Base-by-base conservation (phyloP, 2,329 filamentous ascomycete genomes). In the Xylaria polymorpha region DNA sequence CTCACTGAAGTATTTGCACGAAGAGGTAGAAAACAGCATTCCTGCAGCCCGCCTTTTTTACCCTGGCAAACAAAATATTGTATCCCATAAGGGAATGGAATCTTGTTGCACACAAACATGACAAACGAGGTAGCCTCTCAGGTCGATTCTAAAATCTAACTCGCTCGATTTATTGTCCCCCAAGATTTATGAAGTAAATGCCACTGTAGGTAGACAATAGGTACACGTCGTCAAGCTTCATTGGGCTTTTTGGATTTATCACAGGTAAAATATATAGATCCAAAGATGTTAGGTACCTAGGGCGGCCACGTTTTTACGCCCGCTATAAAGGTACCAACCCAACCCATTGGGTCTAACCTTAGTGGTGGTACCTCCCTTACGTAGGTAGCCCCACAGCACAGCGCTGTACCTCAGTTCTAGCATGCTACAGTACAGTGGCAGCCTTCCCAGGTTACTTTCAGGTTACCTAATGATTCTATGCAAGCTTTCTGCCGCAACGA, bases 371-470 rank as follows among this genome's bases (percentile, higher is more conserved):
- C 25, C 25, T 29, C 25, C 4, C 25, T 29, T 55, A 35, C 29
- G 18, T 55, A 55, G 25, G 46, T 20, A 37, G 35, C 18, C n/a
- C 46, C 48, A 51, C 48, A 51, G 25, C 32, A 32, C 48, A 51
- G 32, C 48, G 32, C 48, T 51, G 48, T 51, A 10, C 48, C 48
- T 51, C 18, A 32, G 48, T 32, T 8, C 46, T 14, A 12, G 20
- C 22, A 32, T 39, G 58, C n/a, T 61, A 50, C 32, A 32, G n/a
- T 20, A n/a, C n/a, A 29, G 9, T 50, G 8, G 5, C 56, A 58
- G 59, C 59, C 59, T 61, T 29, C 25, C 25, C 25, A 29, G 25
- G 25, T 29, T 61, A 61, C 46, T 43, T 56, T 22, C 37, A 60
- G 43, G 57, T 46, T 14, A 43, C 55, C 55, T 51, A 29, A 39